phyloP scores from a whole-genome alignment of 768 basidiomycete genomes.

The Xerocomellus intermedius region DNA sequence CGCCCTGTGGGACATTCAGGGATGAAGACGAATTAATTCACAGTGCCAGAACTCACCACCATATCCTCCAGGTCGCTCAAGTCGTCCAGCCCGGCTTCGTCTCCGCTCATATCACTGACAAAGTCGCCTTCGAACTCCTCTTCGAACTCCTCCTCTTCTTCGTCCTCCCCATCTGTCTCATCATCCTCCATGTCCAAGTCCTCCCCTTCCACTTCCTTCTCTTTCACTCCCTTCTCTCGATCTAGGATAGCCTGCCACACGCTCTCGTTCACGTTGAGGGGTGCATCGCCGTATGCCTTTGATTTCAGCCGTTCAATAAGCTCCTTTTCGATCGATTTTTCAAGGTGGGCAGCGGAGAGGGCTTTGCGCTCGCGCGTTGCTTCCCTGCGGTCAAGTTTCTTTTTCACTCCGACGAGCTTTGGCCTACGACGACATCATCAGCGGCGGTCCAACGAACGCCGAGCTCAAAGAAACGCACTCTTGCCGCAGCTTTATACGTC shows the following conservation, averaged over 20 bases:
- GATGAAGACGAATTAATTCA: neutral
- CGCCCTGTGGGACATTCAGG: slow-evolving; percentile 34
- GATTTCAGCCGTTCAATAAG: slow-evolving; percentile 93
- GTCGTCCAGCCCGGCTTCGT: slow-evolving; percentile 43
- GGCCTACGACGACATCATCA: slow-evolving; percentile 50
- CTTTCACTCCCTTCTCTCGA: slow-evolving; percentile 57
- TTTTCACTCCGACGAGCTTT: slow-evolving; percentile 92
- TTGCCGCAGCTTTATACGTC: slow-evolving; percentile 80
- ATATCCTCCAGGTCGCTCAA: slow-evolving; percentile 65
- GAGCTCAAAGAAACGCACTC: slow-evolving; percentile 52
- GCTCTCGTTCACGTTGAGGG: slow-evolving; percentile 95
- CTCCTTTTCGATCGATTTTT: slow-evolving; percentile 94
- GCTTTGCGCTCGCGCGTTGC: slow-evolving; percentile 93
- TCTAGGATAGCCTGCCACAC: slow-evolving; percentile 95
- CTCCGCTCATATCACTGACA: slow-evolving; percentile 54
- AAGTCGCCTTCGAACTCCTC: slow-evolving; percentile 53
- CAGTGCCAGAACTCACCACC: slow-evolving; percentile 42
- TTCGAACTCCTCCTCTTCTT: slow-evolving; percentile 44
- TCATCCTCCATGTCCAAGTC: slow-evolving; percentile 49
- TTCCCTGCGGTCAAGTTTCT: slow-evolving; percentile 93
- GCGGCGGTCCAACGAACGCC: neutral
- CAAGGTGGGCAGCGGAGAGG: slow-evolving; percentile 90
- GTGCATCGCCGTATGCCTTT: slow-evolving; percentile 96
- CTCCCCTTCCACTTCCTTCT: slow-evolving; percentile 41
- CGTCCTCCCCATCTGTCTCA: slow-evolving; percentile 53